Percentiles rank a stretch among this genome's conserved stretches.
Evolutionary conservation across 176 grass and related monocot genomes (phyloP).

Genomic region (Tillandsia leiboldiana): DNA sequence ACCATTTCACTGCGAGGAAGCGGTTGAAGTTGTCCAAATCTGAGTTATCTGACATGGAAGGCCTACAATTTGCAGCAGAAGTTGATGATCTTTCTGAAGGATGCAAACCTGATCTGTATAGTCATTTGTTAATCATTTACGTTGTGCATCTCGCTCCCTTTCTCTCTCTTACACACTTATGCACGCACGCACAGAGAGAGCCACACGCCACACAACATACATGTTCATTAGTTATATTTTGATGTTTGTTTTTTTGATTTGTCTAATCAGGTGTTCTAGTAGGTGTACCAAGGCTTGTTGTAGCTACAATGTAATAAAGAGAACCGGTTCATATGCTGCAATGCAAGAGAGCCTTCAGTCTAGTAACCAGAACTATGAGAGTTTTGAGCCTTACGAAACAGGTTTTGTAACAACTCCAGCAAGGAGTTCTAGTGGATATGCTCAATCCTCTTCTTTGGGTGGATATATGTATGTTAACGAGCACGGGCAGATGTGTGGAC

Average conservation of each 20-base stretch:
- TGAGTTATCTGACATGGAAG: slow-evolving; percentile 5
- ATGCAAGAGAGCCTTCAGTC: slow-evolving; percentile 32
- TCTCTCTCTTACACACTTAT: no score
- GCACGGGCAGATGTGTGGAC: slow-evolving; percentile 76
- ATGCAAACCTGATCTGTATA: not conserved
- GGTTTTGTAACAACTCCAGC: slow-evolving; percentile 13
- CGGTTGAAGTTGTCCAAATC: not conserved
- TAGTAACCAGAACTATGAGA: slow-evolving; percentile 8
- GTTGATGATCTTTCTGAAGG: not conserved
- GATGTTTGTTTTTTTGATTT: not conserved
- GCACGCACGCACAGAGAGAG: no score
- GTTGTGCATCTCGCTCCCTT: not conserved
- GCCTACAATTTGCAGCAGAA: not conserved
- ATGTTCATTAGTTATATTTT: not conserved
- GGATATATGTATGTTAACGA: slow-evolving; percentile 81
- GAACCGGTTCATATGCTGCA: slow-evolving; percentile 25
- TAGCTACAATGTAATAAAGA: slow-evolving; percentile 4
- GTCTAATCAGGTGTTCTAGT: not conserved
- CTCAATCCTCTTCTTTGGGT: slow-evolving; percentile 24
- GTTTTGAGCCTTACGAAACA: slow-evolving; percentile 10
- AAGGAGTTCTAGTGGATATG: not conserved
- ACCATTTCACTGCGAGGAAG: not conserved
- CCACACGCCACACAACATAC: no score
- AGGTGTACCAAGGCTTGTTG: slow-evolving; percentile 1
- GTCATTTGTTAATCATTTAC: not conserved